A percentile compares a stretch with the other conserved stretches of the same genome.
These are phyloP conservation scores for Spizellomyces sp. DNA, from an alignment of 192 early-diverging fungal species.

Conservation along the genomic window DNA sequence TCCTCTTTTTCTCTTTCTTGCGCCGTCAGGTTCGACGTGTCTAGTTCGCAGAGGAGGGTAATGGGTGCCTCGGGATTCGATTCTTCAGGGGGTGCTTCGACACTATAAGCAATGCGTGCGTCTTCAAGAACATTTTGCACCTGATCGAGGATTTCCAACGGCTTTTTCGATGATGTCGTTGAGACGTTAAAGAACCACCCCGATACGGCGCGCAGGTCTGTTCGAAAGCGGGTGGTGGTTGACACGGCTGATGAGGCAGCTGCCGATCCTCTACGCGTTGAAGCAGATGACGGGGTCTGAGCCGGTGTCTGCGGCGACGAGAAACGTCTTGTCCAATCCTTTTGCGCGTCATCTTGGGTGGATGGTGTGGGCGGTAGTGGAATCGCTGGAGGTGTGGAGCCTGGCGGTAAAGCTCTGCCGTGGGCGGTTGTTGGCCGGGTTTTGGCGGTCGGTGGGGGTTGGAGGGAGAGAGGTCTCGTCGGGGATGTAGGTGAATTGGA, in stretches of 20 bases:
- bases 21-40: slow-evolving; percentile 8
- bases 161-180: slow-evolving; percentile 44
- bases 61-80: slow-evolving; percentile 2
- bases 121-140: slow-evolving; percentile 25
- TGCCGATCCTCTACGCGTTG: background rate
- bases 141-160: slow-evolving; percentile 38
- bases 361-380: slow-evolving; percentile 16
- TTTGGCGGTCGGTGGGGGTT: background rate
- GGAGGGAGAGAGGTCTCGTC: background rate
- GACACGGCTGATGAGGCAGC: background rate
- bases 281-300: background rate
- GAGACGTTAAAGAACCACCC: slow-evolving; percentile 55
- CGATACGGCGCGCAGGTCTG: slow-evolving; percentile 42
- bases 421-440: background rate
- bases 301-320: slow-evolving; percentile 6
- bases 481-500: background rate
- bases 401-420: background rate
- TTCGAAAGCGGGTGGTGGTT: slow-evolving; percentile 24
- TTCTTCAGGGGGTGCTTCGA: background rate
- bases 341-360: slow-evolving; percentile 5
- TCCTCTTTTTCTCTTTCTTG: background rate
- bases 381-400: slow-evolving; percentile 6
- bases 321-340: slow-evolving; percentile 14
- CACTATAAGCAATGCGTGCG: slow-evolving; percentile 8
- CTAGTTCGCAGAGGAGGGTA: slow-evolving; percentile 37